Conservation (phyloP, 2,329 filamentous ascomycete genomes). For the Aspergillus calidoustus region DNA sequence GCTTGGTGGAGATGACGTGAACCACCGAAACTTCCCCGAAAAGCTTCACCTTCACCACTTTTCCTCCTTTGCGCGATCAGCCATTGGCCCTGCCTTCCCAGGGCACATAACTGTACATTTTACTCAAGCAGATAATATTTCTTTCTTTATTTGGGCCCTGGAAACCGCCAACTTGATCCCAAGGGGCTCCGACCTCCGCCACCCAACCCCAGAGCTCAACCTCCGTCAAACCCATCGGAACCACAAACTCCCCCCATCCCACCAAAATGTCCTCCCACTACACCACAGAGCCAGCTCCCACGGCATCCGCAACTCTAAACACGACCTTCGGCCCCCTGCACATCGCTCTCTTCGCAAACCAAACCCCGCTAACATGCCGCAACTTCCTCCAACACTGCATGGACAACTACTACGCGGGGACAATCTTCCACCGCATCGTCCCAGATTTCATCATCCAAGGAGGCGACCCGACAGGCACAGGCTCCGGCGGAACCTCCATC, state of each 20-base stretch:
- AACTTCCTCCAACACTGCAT: conserved; percentile 96
- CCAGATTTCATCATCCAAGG: conserved; percentile 93
- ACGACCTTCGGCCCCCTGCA: conserved; percentile 88
- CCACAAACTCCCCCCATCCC: background rate
- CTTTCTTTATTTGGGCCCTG: background rate
- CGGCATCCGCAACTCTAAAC: conserved; percentile 86
- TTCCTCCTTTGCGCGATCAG: conserved; percentile 2
- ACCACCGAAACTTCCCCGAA: conserved; percentile 21
- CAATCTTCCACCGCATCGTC: conserved; percentile 90
- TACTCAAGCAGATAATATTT: background rate
- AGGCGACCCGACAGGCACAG: conserved; percentile 91
- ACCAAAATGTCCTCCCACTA: conserved; percentile 83
- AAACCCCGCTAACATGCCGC: conserved; percentile 86
- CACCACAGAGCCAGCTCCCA: conserved; percentile 92
- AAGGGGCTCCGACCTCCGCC: background rate
- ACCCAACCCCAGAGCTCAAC: background rate
- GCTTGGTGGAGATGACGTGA: conserved; percentile 24
- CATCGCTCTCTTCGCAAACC: conserved; percentile 92
- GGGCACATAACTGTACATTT: background rate
- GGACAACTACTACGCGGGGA: conserved; percentile 93
- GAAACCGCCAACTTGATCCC: background rate
- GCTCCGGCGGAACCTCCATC: conserved; percentile 88
- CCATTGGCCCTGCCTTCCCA: background rate
- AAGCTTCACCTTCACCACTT: conserved; percentile 25
- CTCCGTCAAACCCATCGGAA: background rate